Evolutionary conservation across 805 yeast species (phyloP), one percentile per base, ranked within the genome.

Genomic region (Crinitomyces ghanaensis): DNA sequence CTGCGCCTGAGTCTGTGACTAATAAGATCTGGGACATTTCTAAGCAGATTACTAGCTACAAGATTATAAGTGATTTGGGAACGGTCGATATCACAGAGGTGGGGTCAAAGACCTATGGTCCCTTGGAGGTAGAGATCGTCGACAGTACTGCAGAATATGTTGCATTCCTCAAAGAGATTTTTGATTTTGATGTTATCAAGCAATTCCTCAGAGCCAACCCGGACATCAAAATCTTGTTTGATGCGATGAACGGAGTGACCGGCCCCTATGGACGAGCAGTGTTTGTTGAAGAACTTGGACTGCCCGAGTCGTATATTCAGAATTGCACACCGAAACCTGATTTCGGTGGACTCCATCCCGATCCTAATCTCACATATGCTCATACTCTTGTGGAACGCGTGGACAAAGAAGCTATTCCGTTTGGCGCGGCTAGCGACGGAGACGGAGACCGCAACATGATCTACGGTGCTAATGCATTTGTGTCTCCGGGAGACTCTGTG

Each of bases 371-470:
- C 57, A 86, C 96, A 9, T 88, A 91, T 53, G 98, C 97, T 7
- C 72, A 69, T 39, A 74, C 94, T 13, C 66, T 88, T 42, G 98
- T 88, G 14, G 78, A 72, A 21, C 69, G 70, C 43, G 98, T 88
- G n/a, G 96, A 91, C 51, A 53, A 58, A 14, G 80, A 80, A 38
- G 62, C 73, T 38, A 81, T 86, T 44, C 81, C 88, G 5, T 88
- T 88, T 55, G 98, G 98, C 43, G 97, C 97, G 24, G 97, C 97
- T 6, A 80, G 94, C n/a, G 98, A 84, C 54, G 98, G 98, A 58
- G 98, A 88, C 50, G 98, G 98, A 57, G 98, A 88, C 56, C 75
- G 98, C 63, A 88, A 88, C 58, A 88, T 88, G 98, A 88, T 88
- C 51, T 91, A 91, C 57, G 98, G 98, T 39, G 84, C 83, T 26